Evolutionary conservation across 805 yeast genomes (phyloP).

Genomic region (Saturnispora saitoi): DNA sequence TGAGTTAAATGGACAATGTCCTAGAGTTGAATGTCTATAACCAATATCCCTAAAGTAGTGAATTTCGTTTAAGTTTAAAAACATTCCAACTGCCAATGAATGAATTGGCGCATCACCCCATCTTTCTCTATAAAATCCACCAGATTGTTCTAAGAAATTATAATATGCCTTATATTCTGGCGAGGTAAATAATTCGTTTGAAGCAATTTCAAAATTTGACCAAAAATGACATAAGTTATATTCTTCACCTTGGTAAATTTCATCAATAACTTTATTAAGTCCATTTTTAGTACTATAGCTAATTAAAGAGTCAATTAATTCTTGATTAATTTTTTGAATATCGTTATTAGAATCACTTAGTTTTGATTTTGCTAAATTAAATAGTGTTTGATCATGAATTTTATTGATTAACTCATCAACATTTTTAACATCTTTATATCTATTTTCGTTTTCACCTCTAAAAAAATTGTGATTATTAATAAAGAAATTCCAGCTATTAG

Average conservation of each 20-base stretch:
- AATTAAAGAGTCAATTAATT: constrained; percentile 32
- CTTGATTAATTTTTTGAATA: constrained; percentile 19
- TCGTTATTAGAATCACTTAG: not conserved
- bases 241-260: constrained; percentile 55
- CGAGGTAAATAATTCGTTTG: constrained; percentile 64
- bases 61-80: constrained; percentile 56
- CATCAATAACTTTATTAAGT: constrained; percentile 33
- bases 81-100: constrained; percentile 75
- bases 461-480: constrained; percentile 33
- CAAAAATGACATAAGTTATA: constrained; percentile 83
- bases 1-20: constrained; percentile 75
- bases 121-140: constrained; percentile 84
- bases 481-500: constrained; percentile 66
- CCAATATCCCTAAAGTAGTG: constrained; percentile 94
- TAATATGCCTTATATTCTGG: constrained; percentile 60
- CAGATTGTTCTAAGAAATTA: constrained; percentile 54
- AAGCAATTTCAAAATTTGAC: constrained; percentile 90
- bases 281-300: constrained; percentile 30
- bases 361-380: constrained; percentile 18
- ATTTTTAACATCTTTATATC: constrained; percentile 21
- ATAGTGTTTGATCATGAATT: constrained; percentile 21
- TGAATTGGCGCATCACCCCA: constrained; percentile 99
- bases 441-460: constrained; percentile 26
- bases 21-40: constrained; percentile 69
- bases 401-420: constrained; percentile 22